Conservation (phyloP, 345 rosid species). For the Lumnitzera racemosa region DNA sequence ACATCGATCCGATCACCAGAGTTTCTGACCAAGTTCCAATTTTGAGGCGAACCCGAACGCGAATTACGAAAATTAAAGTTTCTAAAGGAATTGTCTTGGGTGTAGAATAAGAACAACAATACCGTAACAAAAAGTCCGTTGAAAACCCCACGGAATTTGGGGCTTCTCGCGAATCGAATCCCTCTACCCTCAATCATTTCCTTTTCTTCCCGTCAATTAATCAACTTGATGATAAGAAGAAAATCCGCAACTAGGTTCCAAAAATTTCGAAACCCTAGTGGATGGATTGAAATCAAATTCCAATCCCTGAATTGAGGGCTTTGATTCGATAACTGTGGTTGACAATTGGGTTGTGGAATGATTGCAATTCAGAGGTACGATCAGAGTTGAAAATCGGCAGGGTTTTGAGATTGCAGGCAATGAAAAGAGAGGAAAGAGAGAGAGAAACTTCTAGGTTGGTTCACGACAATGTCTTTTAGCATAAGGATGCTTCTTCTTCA, state of each 20-base stretch:
- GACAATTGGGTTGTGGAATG: too few relatives aligned
- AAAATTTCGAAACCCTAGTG: background rate
- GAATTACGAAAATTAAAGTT: slow-evolving; percentile 7
- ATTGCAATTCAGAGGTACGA: too few relatives aligned
- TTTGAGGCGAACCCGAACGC: slow-evolving; percentile 2
- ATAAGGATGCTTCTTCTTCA: background rate
- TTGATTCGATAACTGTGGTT: too few relatives aligned
- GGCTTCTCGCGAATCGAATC: slow-evolving; percentile 1
- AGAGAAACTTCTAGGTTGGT: slow-evolving; percentile 12
- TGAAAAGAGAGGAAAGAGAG: background rate
- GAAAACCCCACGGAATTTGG: slow-evolving; percentile 14
- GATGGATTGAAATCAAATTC: background rate
- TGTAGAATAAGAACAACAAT: slow-evolving; percentile 22
- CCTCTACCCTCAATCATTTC: slow-evolving; percentile 14
- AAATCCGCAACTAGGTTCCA: too few relatives aligned
- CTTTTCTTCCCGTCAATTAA: background rate
- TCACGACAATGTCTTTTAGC: slow-evolving; percentile 6
- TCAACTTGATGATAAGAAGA: too few relatives aligned
- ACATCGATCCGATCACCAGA: slow-evolving; percentile 5
- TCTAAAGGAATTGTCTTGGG: slow-evolving; percentile 12
- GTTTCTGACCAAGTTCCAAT: slow-evolving; percentile 7
- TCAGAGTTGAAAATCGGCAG: too few relatives aligned
- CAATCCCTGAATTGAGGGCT: too few relatives aligned
- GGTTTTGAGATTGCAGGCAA: background rate
- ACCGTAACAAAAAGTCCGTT: slow-evolving; percentile 18